These are phyloP conservation scores for Phytophthora cryptogea DNA, from an alignment of 352 stramenopile species.

Conservation along the genomic window DNA sequence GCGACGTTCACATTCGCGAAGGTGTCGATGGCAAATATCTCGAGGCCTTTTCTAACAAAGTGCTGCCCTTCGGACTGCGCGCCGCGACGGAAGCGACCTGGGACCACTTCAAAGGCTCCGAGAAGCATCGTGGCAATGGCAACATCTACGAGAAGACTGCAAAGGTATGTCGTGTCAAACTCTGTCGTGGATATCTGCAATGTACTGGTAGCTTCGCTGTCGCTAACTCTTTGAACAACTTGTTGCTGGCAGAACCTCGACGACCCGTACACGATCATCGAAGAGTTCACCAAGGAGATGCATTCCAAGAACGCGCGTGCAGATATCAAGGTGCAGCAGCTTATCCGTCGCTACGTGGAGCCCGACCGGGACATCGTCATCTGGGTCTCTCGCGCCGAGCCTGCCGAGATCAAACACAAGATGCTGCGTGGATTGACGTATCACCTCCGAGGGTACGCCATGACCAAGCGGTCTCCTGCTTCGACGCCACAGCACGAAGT, in stretches of 20 bases:
- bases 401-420: slow-evolving; percentile 12
- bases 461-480: slow-evolving; percentile 5
- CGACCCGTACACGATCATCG: slow-evolving; percentile 6
- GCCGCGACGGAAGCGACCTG: slow-evolving; percentile 39
- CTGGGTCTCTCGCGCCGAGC: slow-evolving; percentile 7
- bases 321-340: slow-evolving; percentile 13
- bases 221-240: not conserved
- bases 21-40: slow-evolving; percentile 42
- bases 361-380: slow-evolving; percentile 10
- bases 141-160: slow-evolving; percentile 41
- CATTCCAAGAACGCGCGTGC: slow-evolving; percentile 9
- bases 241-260: not conserved
- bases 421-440: slow-evolving; percentile 13
- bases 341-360: slow-evolving; percentile 16
- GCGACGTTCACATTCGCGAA: slow-evolving; percentile 41
- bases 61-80: slow-evolving; percentile 47
- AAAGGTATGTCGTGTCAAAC: slow-evolving; percentile 19
- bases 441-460: slow-evolving; percentile 6
- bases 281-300: slow-evolving; percentile 18
- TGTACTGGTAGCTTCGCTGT: not conserved
- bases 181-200: not conserved
- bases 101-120: slow-evolving; percentile 45
- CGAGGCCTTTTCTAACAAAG: slow-evolving; percentile 47
- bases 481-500: slow-evolving; percentile 24
- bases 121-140: slow-evolving; percentile 41